phyloP scores from a whole-genome alignment of 2,329 filamentous ascomycete genomes.

The Trichoderma brevicompactum region DNA sequence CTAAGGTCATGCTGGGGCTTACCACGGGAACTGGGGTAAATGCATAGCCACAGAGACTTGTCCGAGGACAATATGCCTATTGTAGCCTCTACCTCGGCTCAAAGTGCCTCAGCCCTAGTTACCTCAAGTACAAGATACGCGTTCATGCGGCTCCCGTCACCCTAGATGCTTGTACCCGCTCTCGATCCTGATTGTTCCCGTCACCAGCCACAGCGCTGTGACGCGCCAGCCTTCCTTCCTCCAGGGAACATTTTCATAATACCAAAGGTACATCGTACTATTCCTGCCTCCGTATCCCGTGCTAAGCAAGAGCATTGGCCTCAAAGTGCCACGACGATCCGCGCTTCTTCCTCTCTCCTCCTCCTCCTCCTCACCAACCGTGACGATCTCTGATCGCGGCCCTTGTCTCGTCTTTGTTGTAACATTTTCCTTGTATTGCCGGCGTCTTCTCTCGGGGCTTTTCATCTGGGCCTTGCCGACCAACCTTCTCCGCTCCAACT shows the following conservation, averaged over 20 bases:
- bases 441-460: constrained; percentile 1
- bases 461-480: not conserved
- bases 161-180: not conserved
- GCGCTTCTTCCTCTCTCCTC: constrained; percentile 14
- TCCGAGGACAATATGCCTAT: not conserved
- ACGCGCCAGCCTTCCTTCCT: constrained; percentile 25
- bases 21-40: not conserved
- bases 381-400: constrained; percentile 6
- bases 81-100: not conserved
- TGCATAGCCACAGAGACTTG: constrained; percentile 21
- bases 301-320: constrained; percentile 17
- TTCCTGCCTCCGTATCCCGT: constrained; percentile 10
- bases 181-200: not conserved
- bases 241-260: not conserved
- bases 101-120: not conserved
- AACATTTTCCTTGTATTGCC: constrained; percentile 2
- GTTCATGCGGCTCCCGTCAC: not conserved
- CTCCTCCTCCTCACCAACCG: constrained; percentile 20
- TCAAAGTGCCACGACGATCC: constrained; percentile 22
- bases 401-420: not conserved
- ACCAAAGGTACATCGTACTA: not conserved
- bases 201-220: constrained; percentile 27
- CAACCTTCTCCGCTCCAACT: constrained; percentile 22
- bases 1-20: not conserved
- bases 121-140: not conserved